These are phyloP conservation scores for Moricandia arvensis DNA, from an alignment of 345 rosid genomes.

Conservation along the genomic window DNA sequence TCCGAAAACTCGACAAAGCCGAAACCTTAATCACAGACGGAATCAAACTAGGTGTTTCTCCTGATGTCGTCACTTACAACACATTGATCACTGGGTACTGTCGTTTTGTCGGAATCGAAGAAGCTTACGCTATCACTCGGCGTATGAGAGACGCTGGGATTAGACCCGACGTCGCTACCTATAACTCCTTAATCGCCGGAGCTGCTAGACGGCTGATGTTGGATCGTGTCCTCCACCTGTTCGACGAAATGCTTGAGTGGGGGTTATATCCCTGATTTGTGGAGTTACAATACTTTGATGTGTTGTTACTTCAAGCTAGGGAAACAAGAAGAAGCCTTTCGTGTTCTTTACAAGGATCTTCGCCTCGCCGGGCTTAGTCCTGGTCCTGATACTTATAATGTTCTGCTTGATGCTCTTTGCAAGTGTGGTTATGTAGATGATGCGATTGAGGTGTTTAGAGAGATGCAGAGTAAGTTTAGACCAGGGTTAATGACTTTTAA, in stretches of 20 bases:
- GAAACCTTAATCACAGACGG: constrained; percentile 61
- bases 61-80: constrained; percentile 86
- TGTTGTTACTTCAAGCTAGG: constrained; percentile 69
- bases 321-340: constrained; percentile 60
- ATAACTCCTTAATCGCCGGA: constrained; percentile 71
- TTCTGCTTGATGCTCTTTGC: constrained; percentile 77
- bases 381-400: constrained; percentile 57
- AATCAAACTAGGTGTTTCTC: constrained; percentile 68
- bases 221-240: constrained; percentile 49
- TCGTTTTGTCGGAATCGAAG: constrained; percentile 55
- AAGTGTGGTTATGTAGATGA: constrained; percentile 51
- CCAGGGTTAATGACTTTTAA: constrained; percentile 65
- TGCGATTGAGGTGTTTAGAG: constrained; percentile 61
- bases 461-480: constrained; percentile 50
- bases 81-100: constrained; percentile 60
- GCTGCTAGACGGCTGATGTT: constrained; percentile 48
- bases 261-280: constrained; percentile 66
- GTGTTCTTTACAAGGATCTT: constrained; percentile 51
- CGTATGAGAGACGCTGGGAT: constrained; percentile 75
- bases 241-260: constrained; percentile 74
- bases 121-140: constrained; percentile 53
- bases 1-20: constrained; percentile 54
- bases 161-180: constrained; percentile 57
- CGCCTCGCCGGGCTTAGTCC: constrained; percentile 35
- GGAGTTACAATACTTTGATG: constrained; percentile 87